Conservation (phyloP, 208 protist genomes). For the Phytomonas sp. region DNA sequence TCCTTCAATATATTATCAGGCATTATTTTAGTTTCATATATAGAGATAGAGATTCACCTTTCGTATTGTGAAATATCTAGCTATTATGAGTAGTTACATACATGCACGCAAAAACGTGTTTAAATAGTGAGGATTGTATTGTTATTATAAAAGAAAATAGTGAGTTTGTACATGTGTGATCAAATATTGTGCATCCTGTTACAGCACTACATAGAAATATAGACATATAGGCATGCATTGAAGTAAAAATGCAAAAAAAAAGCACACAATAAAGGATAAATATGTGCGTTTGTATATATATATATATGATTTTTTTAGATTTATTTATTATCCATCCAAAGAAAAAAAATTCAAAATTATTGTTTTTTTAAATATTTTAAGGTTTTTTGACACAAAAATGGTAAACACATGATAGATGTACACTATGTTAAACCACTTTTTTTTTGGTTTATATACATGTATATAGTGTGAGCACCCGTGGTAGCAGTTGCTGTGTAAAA, state of each 20-base stretch:
- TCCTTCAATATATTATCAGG: background rate
- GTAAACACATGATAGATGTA: background rate
- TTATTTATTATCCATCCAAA: background rate
- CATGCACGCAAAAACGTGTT: background rate
- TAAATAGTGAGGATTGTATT: background rate
- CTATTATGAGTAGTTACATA: background rate
- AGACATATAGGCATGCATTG: background rate
- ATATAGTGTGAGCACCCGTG: background rate
- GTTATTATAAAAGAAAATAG: background rate
- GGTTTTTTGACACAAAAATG: background rate
- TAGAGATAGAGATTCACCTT: background rate
- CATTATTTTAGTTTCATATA: background rate
- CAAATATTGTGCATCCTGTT: background rate
- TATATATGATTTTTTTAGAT: conserved; percentile 2
- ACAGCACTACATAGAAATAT: conserved; percentile 10
- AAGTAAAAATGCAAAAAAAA: conserved; percentile 8
- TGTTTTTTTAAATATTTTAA: background rate
- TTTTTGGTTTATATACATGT: background rate
- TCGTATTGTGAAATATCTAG: background rate
- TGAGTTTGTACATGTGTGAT: background rate
- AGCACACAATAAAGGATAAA: background rate
- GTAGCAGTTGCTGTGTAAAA: background rate
- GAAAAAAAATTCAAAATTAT: conserved; percentile 10
- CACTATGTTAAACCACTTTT: background rate
- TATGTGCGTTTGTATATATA: conserved; percentile 11